phyloP scores from a whole-genome alignment of 106 monocot species.

The Posidonia australis region DNA sequence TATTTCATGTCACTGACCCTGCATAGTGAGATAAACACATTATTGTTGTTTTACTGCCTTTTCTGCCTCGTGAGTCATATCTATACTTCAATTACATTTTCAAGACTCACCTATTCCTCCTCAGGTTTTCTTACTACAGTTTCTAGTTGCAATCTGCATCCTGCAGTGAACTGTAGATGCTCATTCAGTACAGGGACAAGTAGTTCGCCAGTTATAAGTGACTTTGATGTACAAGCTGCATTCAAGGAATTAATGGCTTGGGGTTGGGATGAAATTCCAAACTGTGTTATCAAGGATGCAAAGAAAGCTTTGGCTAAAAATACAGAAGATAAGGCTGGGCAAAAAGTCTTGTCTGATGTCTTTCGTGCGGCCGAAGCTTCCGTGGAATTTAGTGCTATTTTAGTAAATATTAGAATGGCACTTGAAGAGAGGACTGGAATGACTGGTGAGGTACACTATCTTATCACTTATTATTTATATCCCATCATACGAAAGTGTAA shows the following conservation, averaged over 20 bases:
- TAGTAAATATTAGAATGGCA: conserved; percentile 87
- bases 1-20: too few species aligned
- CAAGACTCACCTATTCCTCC: background rate
- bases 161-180: conserved; percentile 19
- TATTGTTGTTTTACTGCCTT: too few species aligned
- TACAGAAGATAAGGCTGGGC: conserved; percentile 58
- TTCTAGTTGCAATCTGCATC: background rate
- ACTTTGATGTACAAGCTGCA: conserved; percentile 64
- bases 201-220: conserved; percentile 36
- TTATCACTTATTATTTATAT: background rate
- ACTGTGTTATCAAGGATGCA: conserved; percentile 37
- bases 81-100: too few species aligned
- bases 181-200: conserved; percentile 28
- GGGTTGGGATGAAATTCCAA: conserved; percentile 76
- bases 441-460: conserved; percentile 64
- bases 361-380: conserved; percentile 80
- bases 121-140: background rate
- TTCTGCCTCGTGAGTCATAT: too few species aligned
- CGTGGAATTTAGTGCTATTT: conserved; percentile 61
- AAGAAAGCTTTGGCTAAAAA: conserved; percentile 74
- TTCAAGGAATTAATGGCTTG: conserved; percentile 90
- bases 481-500: background rate
- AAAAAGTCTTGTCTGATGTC: conserved; percentile 57
- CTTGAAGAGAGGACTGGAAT: conserved; percentile 85
- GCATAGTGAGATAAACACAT: too few species aligned